Base-by-base conservation (phyloP, 345 rosid species). In the Brassica incana region DNA sequence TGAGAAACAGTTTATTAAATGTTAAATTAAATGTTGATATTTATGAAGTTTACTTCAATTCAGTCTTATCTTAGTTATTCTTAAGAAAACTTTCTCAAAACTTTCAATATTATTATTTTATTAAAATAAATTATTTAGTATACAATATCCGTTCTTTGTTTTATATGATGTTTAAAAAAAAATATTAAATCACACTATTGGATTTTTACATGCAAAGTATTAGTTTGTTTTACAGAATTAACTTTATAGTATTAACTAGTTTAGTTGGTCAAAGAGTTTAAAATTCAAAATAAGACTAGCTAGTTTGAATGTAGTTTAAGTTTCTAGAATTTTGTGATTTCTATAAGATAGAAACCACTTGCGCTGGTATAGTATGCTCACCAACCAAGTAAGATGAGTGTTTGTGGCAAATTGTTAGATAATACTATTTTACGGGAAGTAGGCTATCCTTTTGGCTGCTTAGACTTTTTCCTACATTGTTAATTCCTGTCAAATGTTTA, bases 291-390 rank as follows among this genome's bases (percentile, higher is more conserved):
- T 15, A n/a, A 30, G 62, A 69, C 65, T 60, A 69, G 15, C 65
- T 60, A 69, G 15, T 35, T 32, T 65, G 52, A 12, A 72, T 27
- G 48, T 36, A 38, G 35, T 15, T 15, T 64, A 50, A 9, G 72
- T 71, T 77, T 78, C 60, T 71, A 64, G 72, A 71, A 40, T 43
- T 25, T 64, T 15, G 2, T 77, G 69, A 30, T 60, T 69, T 43
- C 43, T 29, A 30, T 27, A 61, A 32, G 15, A 61, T 38, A 25
- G 15, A 69, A 32, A 8, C 62, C 10, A 61, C 54, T 45, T 45
- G 54, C 15, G 54, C 15, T 45, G 68, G 73, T 66, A 72, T 59
- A 58, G 66, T 67, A 59, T 73, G 68, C 30, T 61, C 45, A 67
- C 68, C 60, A 60, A 63, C 58, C n/a, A 79, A 54, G 60, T 54